Conservation (phyloP, 768 basidiomycete genomes). For the Pleurotus giganteus region DNA sequence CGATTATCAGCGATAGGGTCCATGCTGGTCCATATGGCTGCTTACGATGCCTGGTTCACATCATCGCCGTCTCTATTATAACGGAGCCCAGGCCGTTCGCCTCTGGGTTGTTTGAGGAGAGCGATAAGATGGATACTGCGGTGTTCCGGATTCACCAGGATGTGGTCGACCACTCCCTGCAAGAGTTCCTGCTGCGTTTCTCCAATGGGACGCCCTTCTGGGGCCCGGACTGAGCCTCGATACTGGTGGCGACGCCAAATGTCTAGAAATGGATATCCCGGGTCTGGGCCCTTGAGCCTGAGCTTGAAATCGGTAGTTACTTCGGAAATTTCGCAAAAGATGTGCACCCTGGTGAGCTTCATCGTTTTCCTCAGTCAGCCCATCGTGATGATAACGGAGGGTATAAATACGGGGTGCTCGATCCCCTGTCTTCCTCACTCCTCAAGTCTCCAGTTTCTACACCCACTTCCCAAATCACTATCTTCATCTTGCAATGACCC, state of each 20-base stretch:
- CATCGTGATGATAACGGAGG: neutral
- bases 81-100: neutral
- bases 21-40: no score
- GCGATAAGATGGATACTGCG: slow-evolving; percentile 4
- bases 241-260: neutral
- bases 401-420: neutral
- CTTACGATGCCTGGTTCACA: neutral
- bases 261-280: neutral
- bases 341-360: neutral
- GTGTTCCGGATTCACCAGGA: neutral
- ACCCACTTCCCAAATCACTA: neutral
- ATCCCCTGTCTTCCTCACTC: neutral
- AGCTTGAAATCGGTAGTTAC: neutral
- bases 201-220: neutral
- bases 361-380: neutral
- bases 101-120: neutral
- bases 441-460: neutral
- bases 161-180: neutral
- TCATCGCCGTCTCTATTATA: neutral
- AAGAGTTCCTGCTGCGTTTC: neutral
- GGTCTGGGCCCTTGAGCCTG: neutral
- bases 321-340: neutral
- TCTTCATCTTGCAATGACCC: neutral
- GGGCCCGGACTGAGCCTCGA: neutral
- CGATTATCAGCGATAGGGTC: no score